Base-by-base conservation (phyloP, 129 eudicot species). In the Silybum marianum region DNA sequence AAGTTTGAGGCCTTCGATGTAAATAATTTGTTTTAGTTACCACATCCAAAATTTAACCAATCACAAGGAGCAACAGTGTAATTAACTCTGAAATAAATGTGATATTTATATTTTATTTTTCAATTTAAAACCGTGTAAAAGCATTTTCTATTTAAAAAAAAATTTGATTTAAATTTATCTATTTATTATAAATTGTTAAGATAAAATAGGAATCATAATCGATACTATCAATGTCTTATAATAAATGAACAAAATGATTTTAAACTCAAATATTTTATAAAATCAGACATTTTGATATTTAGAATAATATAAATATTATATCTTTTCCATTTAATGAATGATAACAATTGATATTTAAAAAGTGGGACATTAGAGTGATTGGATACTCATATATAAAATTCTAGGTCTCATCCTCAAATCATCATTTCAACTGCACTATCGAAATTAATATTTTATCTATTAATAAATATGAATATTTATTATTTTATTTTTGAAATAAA, bases 301-400 rank as follows among this genome's bases (percentile, higher is more conserved):
- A 7, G 10, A 58, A 58, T 58, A n/a, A 58, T 58, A 18, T 1
- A 58, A 58, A 58, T 58, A 58, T 58, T 16, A 58, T 16, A 58
- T 18, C 7, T 18, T 6, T 58, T 44, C 13, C 48, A 40, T 44
- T 72, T 23, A 72, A 19, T 39, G 48, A 72, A 72, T 72, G 76
- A 72, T 72, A 4, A 72, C 76, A 21, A 58, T 72, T 39, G 60
- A 39, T 72, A 72, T 72, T 72, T 72, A 72, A 65, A 22, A 72
- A 72, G 76, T 39, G 58, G 76, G 30, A 39, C 76, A 72, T 72
- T 72, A 72, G 54, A 34, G 60, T 58, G 23, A 58, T 58, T 58
- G 66, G 66, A 18, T 58, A 58, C 9, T 58, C 66, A 18, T 58
- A 58, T 58, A 58, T 58, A 58, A 58, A 58, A 58, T 58, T 58